Evolutionary conservation across 768 basidiomycete genomes (phyloP).

Genomic region (Leccinum disarticulatum): DNA sequence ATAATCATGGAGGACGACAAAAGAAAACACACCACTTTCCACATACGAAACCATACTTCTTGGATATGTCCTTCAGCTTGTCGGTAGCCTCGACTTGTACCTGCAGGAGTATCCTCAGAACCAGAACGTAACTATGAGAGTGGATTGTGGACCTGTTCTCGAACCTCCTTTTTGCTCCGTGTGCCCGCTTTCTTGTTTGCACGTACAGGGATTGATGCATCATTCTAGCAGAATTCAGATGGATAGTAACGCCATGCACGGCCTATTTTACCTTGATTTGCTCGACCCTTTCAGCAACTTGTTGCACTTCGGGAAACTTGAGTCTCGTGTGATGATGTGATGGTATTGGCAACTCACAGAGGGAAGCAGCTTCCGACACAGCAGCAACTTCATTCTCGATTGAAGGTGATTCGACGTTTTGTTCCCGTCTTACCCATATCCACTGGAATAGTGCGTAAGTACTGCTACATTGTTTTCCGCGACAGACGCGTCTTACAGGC

Average conservation of each 20-base stretch:
- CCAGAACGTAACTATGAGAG: background rate
- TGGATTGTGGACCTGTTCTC: slow-evolving; percentile 53
- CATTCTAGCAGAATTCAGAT: slow-evolving; percentile 45
- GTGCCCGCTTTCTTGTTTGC: slow-evolving; percentile 71
- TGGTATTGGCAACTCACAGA: slow-evolving; percentile 35
- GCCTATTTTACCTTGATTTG: slow-evolving; percentile 50
- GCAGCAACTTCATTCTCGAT: slow-evolving; percentile 32
- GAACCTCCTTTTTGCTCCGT: slow-evolving; percentile 73
- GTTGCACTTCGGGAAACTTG: slow-evolving; percentile 40
- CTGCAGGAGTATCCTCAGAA: slow-evolving; percentile 33
- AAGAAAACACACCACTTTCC: slow-evolving; percentile 63
- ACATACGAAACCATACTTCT: slow-evolving; percentile 48
- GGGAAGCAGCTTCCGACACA: slow-evolving; percentile 42
- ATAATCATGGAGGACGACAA: background rate
- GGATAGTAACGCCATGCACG: background rate
- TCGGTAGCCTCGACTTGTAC: slow-evolving; percentile 57
- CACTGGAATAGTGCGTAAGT: slow-evolving; percentile 42
- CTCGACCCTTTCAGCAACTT: slow-evolving; percentile 56
- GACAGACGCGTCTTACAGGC: slow-evolving; percentile 48
- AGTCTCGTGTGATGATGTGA: background rate
- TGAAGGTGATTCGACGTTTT: slow-evolving; percentile 7
- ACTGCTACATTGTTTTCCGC: background rate
- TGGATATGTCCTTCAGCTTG: slow-evolving; percentile 60
- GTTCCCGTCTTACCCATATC: slow-evolving; percentile 54
- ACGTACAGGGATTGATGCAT: slow-evolving; percentile 61